Percentiles rank a stretch among this genome's conserved stretches.
These are phyloP conservation scores for Diaporthe eres DNA, from an alignment of 2,329 filamentous ascomycete genomes.

Conservation along the genomic window DNA sequence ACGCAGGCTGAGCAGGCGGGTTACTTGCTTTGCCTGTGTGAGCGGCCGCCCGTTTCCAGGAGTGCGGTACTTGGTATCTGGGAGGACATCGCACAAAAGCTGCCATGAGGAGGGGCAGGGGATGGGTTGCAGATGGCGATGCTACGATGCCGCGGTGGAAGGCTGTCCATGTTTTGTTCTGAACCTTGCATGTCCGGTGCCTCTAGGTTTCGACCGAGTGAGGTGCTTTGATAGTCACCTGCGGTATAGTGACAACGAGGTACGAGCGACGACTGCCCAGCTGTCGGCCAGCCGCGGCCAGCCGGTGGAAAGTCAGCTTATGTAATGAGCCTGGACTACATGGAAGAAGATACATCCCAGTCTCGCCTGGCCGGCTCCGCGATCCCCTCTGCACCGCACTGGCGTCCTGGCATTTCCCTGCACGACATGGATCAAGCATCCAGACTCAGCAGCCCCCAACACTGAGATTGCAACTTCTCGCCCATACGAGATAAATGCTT, in stretches of 20 bases:
- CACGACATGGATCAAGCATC: constrained; percentile 30
- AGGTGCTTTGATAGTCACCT: constrained; percentile 14
- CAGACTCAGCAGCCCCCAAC: background rate
- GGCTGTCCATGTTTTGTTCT: constrained; percentile 21
- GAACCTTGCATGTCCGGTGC: constrained; percentile 5
- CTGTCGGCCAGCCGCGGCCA: background rate
- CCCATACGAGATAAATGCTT: constrained; percentile 21
- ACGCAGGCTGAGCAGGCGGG: background rate
- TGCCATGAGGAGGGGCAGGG: background rate
- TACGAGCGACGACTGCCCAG: background rate
- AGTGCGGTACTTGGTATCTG: constrained; percentile 25
- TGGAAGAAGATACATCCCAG: background rate
- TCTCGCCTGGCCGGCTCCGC: constrained; percentile 24
- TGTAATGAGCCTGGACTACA: background rate
- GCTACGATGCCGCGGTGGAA: constrained; percentile 16
- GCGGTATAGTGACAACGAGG: constrained; percentile 20
- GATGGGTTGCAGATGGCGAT: constrained; percentile 34
- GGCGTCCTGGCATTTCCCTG: background rate
- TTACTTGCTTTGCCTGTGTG: background rate
- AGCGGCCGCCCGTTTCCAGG: constrained; percentile 30
- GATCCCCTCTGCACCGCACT: constrained; percentile 15
- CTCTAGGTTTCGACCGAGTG: constrained; percentile 1
- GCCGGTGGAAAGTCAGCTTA: background rate
- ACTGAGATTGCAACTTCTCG: constrained; percentile 23
- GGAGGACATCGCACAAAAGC: background rate